Conservation (phyloP, 306 rosid genomes). For the Vicia villosa region DNA sequence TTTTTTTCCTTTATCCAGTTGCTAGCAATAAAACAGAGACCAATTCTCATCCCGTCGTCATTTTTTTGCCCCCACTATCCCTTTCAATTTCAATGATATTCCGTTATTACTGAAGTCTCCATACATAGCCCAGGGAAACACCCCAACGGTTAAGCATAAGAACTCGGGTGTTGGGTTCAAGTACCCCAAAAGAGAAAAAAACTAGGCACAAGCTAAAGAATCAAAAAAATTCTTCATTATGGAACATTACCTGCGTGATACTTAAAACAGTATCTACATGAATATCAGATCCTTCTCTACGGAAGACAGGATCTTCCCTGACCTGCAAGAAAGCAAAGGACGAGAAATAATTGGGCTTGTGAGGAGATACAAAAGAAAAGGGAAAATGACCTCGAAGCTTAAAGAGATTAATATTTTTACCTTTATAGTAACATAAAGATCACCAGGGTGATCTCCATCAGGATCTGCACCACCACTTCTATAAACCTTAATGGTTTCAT, state of each 20-base stretch:
- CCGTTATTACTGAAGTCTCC: slow-evolving; percentile 1
- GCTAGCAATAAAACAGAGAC: slow-evolving; percentile 9
- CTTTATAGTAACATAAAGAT: slow-evolving; percentile 74
- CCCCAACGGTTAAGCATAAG: not conserved
- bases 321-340: slow-evolving; percentile 48
- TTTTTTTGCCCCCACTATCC: not conserved
- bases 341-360: not conserved
- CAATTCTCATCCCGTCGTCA: slow-evolving; percentile 4
- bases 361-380: slow-evolving; percentile 6
- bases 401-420: slow-evolving; percentile 36
- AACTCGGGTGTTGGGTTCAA: not conserved
- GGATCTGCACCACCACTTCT: slow-evolving; percentile 94
- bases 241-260: slow-evolving; percentile 70
- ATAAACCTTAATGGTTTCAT: slow-evolving; percentile 59
- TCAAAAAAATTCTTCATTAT: not conserved
- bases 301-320: slow-evolving; percentile 87
- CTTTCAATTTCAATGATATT: slow-evolving; percentile 4
- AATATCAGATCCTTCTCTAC: slow-evolving; percentile 85
- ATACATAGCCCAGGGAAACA: slow-evolving; percentile 6
- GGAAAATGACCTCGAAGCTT: not conserved
- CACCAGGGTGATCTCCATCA: slow-evolving; percentile 84
- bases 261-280: slow-evolving; percentile 83
- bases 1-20: not conserved
- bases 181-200: not conserved
- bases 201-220: not conserved